Percentiles rank a stretch among this genome's conserved stretches.
phyloP scores from a whole-genome alignment of 2,329 filamentous ascomycete genomes.

The Microdochium trichocladiopsis region DNA sequence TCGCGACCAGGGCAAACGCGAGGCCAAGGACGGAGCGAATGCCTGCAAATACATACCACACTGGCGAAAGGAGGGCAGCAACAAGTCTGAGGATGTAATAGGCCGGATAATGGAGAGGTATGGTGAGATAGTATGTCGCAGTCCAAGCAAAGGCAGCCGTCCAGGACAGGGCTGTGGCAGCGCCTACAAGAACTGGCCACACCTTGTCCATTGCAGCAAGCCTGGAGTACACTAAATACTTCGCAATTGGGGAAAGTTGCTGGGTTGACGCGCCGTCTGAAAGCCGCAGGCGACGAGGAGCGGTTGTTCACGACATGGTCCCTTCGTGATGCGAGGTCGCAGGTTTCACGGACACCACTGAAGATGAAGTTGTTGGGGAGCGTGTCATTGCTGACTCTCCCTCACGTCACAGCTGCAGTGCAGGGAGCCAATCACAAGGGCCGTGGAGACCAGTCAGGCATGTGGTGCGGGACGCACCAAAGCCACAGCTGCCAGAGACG shows the following conservation, averaged over 20 bases:
- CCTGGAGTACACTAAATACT: not conserved
- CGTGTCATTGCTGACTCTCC: not conserved
- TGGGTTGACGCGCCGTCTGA: conserved; percentile 19
- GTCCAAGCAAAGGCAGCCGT: conserved; percentile 7
- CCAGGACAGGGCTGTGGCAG: conserved; percentile 9
- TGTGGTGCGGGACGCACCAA: too few relatives aligned
- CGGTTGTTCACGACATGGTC: not conserved
- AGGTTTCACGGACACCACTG: not conserved
- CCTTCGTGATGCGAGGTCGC: not conserved
- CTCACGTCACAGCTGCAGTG: not conserved
- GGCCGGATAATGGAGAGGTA: conserved; percentile 18
- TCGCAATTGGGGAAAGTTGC: too few relatives aligned
- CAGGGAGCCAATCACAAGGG: too few relatives aligned
- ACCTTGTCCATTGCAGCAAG: not conserved
- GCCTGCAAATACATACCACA: conserved; percentile 12
- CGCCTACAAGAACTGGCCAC: conserved; percentile 10
- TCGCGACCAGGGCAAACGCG: conserved; percentile 10
- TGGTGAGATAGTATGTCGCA: conserved; percentile 14
- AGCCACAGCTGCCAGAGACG: too few relatives aligned
- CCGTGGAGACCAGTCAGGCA: too few relatives aligned
- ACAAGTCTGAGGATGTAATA: conserved; percentile 14
- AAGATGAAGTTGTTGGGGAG: not conserved
- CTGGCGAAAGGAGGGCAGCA: conserved; percentile 18
- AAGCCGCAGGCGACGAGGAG: conserved; percentile 3
- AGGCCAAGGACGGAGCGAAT: conserved; percentile 7